These are phyloP conservation scores for Pisolithus thermaeus DNA, from an alignment of 1,284 basidiomycete species.

Conservation along the genomic window DNA sequence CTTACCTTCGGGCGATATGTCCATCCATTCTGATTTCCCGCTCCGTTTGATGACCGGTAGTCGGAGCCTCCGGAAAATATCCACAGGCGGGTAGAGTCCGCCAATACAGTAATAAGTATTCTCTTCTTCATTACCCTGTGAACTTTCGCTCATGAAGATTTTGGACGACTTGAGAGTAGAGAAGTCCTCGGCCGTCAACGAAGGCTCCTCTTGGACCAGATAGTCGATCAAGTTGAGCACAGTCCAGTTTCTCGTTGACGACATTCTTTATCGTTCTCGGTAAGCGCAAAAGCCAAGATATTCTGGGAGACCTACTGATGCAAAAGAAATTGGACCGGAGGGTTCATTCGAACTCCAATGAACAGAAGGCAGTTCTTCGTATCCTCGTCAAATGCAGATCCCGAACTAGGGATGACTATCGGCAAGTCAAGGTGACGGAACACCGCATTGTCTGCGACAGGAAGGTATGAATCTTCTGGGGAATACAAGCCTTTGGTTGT, in stretches of 20 bases:
- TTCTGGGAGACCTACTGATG: constrained; percentile 50
- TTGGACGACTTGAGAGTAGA: constrained; percentile 73
- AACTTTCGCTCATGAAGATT: constrained; percentile 70
- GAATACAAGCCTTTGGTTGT: constrained; percentile 73
- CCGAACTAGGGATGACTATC: too few species aligned
- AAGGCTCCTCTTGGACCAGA: constrained; percentile 78
- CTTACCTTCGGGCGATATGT: constrained; percentile 79
- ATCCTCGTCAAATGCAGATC: constrained; percentile 59
- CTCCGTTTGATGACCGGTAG: constrained; percentile 90
- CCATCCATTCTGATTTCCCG: constrained; percentile 68
- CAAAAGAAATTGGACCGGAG: constrained; percentile 85
- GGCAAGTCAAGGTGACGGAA: constrained; percentile 49
- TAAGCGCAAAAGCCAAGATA: neutral
- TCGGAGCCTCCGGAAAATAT: constrained; percentile 66
- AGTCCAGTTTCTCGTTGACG: constrained; percentile 83
- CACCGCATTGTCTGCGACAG: constrained; percentile 78
- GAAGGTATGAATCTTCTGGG: constrained; percentile 83
- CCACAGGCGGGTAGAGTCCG: constrained; percentile 82
- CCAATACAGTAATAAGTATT: constrained; percentile 52
- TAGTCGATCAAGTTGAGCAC: constrained; percentile 77
- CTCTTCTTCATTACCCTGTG: constrained; percentile 27
- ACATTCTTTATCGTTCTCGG: constrained; percentile 49
- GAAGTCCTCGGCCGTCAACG: constrained; percentile 64
- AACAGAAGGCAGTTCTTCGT: constrained; percentile 71
- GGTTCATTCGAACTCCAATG: constrained; percentile 86